phyloP scores from a whole-genome alignment of 1,139 yeast genomes.

The Yamadazyma dushanensis region DNA sequence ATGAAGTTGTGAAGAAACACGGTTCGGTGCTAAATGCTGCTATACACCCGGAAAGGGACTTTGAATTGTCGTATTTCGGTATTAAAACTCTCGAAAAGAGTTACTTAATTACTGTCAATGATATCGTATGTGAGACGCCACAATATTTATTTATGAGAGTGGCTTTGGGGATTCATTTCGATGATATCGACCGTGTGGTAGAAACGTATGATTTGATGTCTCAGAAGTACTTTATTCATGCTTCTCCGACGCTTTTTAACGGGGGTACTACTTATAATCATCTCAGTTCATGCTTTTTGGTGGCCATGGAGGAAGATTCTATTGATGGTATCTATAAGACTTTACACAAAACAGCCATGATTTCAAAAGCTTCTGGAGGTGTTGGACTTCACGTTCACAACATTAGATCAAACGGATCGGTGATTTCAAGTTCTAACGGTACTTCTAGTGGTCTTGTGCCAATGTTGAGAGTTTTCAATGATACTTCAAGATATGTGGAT shows the following conservation, averaged over 20 bases:
- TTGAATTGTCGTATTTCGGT: slow-evolving; percentile 49
- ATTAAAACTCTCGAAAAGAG: slow-evolving; percentile 52
- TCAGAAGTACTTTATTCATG: slow-evolving; percentile 51
- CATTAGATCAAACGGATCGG: slow-evolving; percentile 50
- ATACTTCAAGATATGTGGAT: slow-evolving; percentile 61
- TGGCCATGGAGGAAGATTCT: slow-evolving; percentile 60
- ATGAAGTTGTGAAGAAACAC: slow-evolving; percentile 31
- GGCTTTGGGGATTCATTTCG: slow-evolving; percentile 51
- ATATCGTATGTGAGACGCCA: slow-evolving; percentile 46
- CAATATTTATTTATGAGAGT: slow-evolving; percentile 53
- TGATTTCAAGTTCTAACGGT: slow-evolving; percentile 56
- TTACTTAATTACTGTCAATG: slow-evolving; percentile 40
- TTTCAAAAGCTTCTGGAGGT: slow-evolving; percentile 61
- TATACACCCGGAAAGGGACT: slow-evolving; percentile 39
- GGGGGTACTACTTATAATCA: slow-evolving; percentile 51
- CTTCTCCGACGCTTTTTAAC: slow-evolving; percentile 56
- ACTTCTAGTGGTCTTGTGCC: slow-evolving; percentile 58
- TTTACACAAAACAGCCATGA: slow-evolving; percentile 53
- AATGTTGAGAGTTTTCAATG: slow-evolving; percentile 58
- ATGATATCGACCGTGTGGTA: slow-evolving; percentile 36
- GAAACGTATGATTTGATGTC: slow-evolving; percentile 57
- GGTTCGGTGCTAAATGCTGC: slow-evolving; percentile 35
- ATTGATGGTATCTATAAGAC: slow-evolving; percentile 60
- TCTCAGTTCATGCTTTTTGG: slow-evolving; percentile 55
- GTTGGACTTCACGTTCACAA: slow-evolving; percentile 58